Evolutionary conservation across 2,329 filamentous ascomycete species (phyloP), one percentile per base, ranked within the genome.

Genomic region (Diaporthe aspalathi): DNA sequence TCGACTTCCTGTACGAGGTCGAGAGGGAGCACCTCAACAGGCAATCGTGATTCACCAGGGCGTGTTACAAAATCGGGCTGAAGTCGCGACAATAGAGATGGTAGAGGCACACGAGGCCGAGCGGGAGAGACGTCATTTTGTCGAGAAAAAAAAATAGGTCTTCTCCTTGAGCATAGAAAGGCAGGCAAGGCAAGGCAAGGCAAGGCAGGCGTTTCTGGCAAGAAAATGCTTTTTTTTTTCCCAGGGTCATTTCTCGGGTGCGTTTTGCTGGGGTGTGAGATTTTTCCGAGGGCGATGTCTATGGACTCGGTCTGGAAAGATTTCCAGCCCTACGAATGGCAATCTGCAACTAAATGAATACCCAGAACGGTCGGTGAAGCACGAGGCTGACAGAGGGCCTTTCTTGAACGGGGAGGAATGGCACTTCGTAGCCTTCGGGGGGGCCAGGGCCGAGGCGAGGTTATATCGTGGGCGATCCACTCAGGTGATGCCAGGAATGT

Each of bases 1-100:
- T 96, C 83, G 96, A 99, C 84, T 99, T 99, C 86, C 90, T 93
- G 87, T 99, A 97, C 83, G 96, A 99, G 88, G 96, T 98, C 74
- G 96, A 99, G 90, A 89, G 95, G 83, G 95, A 98, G 86, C 84
- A 86, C 74, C 80, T 83, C 78, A 88, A 88, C 83, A 82, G 74
- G 76, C 79, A 82, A 71, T 75, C 77, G 71, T 70, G 72, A 70
- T 70, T 47, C 45, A 62, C 24, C 12, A 38, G 40, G 62, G 62
- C 40, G 27, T 22, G 11, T 50, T 45, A 35, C 20, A 40, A 40
- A 20, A 50, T 43, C 53, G 32, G 32, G 27, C n/a, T 32, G 14
- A 43, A 49, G 50, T 43, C 35, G 56, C 35, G 52, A 70, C 11
- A 60, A 24, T 54, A 49, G 50, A 45, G 52, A 38, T 35, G 22